phyloP scores from a whole-genome alignment of 176 grass and related monocot genomes.

The Tillandsia leiboldiana region DNA sequence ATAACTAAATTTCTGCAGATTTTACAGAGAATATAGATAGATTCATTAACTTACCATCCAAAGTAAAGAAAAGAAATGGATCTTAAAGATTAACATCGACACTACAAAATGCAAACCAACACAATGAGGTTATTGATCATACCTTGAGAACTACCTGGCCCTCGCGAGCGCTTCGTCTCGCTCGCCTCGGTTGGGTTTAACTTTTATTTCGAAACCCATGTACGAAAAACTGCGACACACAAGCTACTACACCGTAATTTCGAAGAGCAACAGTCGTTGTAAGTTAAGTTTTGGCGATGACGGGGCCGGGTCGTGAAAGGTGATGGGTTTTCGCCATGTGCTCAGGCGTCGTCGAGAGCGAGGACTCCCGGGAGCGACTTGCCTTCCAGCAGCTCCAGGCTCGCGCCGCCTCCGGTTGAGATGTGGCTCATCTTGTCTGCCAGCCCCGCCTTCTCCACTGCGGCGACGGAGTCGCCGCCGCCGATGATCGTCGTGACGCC shows the following conservation, averaged over 20 bases:
- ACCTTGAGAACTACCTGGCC: no score
- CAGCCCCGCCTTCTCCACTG: constrained; percentile 36
- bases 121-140: no score
- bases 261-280: no score
- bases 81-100: no score
- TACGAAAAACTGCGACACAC: neutral
- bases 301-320: neutral
- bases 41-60: no score
- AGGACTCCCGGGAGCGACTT: constrained; percentile 34
- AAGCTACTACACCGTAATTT: neutral
- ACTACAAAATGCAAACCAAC: no score
- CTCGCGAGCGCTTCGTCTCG: no score
- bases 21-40: no score
- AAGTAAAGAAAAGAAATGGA: no score
- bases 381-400: constrained; percentile 40
- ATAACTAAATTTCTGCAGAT: no score
- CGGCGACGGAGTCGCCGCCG: constrained; percentile 41
- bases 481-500: constrained; percentile 41
- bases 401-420: constrained; percentile 38
- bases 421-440: constrained; percentile 41
- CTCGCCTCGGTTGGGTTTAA: no score
- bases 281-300: neutral
- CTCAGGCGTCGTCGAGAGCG: constrained; percentile 29
- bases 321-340: neutral
- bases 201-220: no score